Percentiles rank a stretch among this genome's conserved stretches.
These are phyloP conservation scores for Nicotiana attenuata DNA, from an alignment of 257 asterid genomes.

Conservation along the genomic window DNA sequence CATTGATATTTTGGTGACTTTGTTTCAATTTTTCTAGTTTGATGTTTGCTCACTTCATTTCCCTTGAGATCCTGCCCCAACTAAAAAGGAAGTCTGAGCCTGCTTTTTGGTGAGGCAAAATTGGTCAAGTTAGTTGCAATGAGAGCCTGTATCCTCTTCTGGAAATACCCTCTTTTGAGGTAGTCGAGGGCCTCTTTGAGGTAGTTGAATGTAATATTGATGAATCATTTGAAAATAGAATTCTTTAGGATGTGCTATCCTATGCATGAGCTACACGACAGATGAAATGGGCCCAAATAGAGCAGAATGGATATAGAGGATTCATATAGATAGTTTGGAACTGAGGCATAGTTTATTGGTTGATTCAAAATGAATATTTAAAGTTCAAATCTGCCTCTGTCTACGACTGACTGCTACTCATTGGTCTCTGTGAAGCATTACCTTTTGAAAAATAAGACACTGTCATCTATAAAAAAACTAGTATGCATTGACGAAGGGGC, in stretches of 20 bases:
- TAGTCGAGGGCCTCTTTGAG: too few species aligned
- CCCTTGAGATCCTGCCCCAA: not conserved
- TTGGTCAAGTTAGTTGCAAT: not conserved
- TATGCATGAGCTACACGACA: not conserved
- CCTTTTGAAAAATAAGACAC: not conserved
- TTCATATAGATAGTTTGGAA: not conserved
- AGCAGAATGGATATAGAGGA: not conserved
- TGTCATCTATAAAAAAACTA: not conserved
- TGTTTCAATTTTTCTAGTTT: not conserved
- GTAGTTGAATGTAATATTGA: not conserved
- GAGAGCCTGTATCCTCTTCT: not conserved
- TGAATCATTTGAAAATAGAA: not conserved
- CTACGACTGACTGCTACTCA: not conserved
- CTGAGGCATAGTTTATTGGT: not conserved
- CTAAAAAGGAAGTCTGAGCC: not conserved
- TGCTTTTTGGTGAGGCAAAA: not conserved
- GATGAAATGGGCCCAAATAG: not conserved
- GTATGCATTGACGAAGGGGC: not conserved
- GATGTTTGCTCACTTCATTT: not conserved
- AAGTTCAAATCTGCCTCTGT: too few species aligned
- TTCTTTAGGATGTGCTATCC: not conserved
- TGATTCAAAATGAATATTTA: not conserved
- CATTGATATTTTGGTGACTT: not conserved
- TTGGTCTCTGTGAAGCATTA: not conserved
- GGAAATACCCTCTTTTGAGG: not conserved